Evolutionary conservation across 129 eudicot species (phyloP).

Genomic region (Centrapalus pauciflorus): DNA sequence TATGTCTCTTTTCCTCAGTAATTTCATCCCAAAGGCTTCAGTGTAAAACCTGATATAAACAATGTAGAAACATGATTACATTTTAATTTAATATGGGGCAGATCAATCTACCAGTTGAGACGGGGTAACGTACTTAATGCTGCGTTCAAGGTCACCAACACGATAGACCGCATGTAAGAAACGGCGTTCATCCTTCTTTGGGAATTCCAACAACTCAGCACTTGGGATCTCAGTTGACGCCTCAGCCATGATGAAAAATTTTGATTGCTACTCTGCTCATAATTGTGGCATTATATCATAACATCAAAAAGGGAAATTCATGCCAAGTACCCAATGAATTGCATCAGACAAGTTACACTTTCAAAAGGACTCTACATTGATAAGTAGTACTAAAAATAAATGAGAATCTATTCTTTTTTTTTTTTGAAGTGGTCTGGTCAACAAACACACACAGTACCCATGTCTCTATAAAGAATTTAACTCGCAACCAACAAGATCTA

Average conservation of each 20-base stretch:
- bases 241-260: conserved; percentile 56
- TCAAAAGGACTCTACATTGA: not conserved
- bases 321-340: not conserved
- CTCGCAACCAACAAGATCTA: too few relatives aligned
- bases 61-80: not conserved
- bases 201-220: conserved; percentile 69
- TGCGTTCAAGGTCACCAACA: conserved; percentile 92
- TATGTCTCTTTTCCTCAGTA: conserved; percentile 77
- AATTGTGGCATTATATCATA: not conserved
- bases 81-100: not conserved
- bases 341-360: not conserved
- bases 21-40: conserved; percentile 91
- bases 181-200: conserved; percentile 77
- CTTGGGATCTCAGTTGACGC: conserved; percentile 40
- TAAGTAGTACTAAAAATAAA: too few relatives aligned
- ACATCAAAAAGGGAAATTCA: not conserved
- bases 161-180: conserved; percentile 87
- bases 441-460: too few relatives aligned
- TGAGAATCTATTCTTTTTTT: too few relatives aligned
- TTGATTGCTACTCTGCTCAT: conserved; percentile 19
- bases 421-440: too few relatives aligned
- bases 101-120: not conserved
- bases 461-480: too few relatives aligned
- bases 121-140: conserved; percentile 58
- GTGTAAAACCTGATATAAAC: conserved; percentile 63